Evolutionary conservation across 108 stramenopile species (phyloP), one percentile per base, ranked within the genome.

Genomic region (Nannochloropsis salina): DNA sequence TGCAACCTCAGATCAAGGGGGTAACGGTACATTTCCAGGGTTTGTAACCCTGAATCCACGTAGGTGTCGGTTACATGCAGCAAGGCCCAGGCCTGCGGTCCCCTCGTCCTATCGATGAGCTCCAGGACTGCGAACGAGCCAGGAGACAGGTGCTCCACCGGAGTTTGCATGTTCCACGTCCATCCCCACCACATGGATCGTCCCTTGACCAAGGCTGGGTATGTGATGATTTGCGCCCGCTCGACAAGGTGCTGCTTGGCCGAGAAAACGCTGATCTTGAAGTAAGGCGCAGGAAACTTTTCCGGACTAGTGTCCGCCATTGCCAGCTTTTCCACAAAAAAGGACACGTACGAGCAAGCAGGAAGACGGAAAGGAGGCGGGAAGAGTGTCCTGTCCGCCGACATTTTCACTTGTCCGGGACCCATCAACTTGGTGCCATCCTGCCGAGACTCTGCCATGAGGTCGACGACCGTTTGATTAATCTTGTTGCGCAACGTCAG

Each of bases 161-260:
- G 90, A 3, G 90, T 92, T 22, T 89, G 90, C 91, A 92, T 92
- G 87, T 91, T 86, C 90, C 90, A 92, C 40, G 88, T 88, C 44
- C 44, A 45, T 2, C 89, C 91, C 91, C 91, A 92, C 88, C 89
- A 92, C 31, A 91, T 85, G 84, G 89, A 88, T 61, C 83, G 84
- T 10, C 85, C 42, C 20, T 90, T 80, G 81, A 42, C 43, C 44
- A 85, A 82, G 4, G 84, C 88, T 1, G 88, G 85, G 1, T 82
- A 84, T n/a, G 80, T 83, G 2, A 85, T 81, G 82, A 83, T 83
- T 44, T 89, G 88, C 2, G 85, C 41, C n/a, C 80, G 81, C 84
- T 89, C 88, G 31, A 89, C 82, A 74, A 83, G 80, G 3, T 74
- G 8, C n/a, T 43, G 12, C n/a, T 44, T 18, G 12, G 61, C 18